Evolutionary conservation across 805 yeast genomes (phyloP), one percentile per base, ranked within the genome.

Genomic region (Cyberlindnera xylosilytica): DNA sequence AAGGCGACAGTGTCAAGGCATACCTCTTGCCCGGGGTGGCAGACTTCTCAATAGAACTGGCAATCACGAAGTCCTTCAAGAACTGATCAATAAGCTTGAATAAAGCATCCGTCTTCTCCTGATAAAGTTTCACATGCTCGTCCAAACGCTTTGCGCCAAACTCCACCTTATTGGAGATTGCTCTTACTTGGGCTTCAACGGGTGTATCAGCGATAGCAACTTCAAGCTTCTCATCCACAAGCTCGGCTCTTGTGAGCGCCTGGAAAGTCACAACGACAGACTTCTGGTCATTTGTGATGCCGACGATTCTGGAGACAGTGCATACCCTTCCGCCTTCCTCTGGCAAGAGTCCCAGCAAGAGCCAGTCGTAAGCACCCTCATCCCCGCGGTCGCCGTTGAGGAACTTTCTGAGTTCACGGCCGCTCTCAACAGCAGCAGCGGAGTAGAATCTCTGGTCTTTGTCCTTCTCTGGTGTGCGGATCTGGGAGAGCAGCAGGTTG

Each of bases 1-100:
- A 59, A 0, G 89, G 89, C 10, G 82, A 72, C 17, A 82, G 61
- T 2, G 76, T 65, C 18, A 79, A 56, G 12, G 81, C 61, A 28
- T 62, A 53, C 13, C 51, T 55, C 30, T 41, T 51, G 0, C 46
- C 45, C 17, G 45, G 47, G 10, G 60, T 11, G 5, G 42, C 43
- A 6, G 49, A 48, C 27, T 56, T 56, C n/a, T 51, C 54, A 26
- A 53, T 35, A 3, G 52, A 44, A 30, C 63, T 54, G 1, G 72
- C 67, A 19, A 63, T 53, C 8, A 66, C 60, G 50, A 68, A 66
- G 19, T 51, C 58, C 2, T 43, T 36, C 18, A 53, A 70, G 41
- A 78, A 74, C 9, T 57, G 42, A 11, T 56, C 61, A 41, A 76
- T 56, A 11, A 46, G 51, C 12, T 42, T 30, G 32, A 59, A 57